Base-by-base conservation (phyloP, 2,329 filamentous ascomycete genomes). In the Clonostachys chloroleuca region DNA sequence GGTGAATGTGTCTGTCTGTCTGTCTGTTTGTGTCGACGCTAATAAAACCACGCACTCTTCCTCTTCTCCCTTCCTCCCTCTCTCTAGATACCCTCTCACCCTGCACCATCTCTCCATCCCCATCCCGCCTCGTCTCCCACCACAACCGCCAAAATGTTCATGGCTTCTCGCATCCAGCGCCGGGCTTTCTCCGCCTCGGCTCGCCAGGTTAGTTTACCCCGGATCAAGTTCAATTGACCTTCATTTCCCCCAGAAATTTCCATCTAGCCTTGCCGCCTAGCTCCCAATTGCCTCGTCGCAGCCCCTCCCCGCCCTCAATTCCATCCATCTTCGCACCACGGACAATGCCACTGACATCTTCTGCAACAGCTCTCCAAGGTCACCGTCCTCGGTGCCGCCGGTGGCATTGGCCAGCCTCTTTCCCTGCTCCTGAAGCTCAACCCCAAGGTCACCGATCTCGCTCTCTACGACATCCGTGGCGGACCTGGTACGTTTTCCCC, bases 351-450 rank as follows among this genome's bases (percentile, higher is more conserved):
- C 53, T 58, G 42, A 58, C 45, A n/a, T 47, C 42, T 18, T 42
- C 40, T 42, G 41, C 17, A 53, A 41, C 57, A 99, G 94, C 83
- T 91, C 66, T 95, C 92, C 75, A 97, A 97, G 84, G 94, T 99
- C 64, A 84, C 92, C 67, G 91, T 99, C 60, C 89, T 97, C 70
- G 94, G 94, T 80, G 94, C 94, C 60, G 87, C 87, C 65, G 94
- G 94, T 77, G 94, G 94, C 74, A 99, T 99, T 77, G 94, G 94
- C 72, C 94, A 99, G 74, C 94, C 94, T 65, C 80, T 99, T 64
- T 99, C 94, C 50, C 87, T 99, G 59, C 86, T 99, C 67, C 83
- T 99, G 73, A 99, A 99, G 90, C 86, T 96, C 69, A 97, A 96
- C 86, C 90, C 92, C 61, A 83, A 89, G 66, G 92, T 97, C 61